Base-by-base conservation (phyloP, 257 asterid species). In the Salvia splendens region DNA sequence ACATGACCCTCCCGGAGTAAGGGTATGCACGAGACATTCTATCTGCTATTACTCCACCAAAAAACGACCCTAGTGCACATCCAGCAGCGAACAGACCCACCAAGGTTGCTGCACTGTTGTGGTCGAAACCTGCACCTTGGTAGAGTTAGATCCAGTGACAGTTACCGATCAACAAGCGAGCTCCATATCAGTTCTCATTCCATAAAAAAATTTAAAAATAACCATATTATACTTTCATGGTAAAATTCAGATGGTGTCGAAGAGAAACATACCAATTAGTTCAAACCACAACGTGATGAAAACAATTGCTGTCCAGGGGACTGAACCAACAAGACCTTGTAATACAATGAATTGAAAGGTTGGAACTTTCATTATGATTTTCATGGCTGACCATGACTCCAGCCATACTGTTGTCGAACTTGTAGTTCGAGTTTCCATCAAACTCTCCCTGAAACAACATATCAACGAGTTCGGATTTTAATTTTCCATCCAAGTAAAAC, bases 221-320 rank as follows among this genome's bases (percentile, higher is more conserved):
- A 24, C 30, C 30, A 24, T 24, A 24, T 24, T 24, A 24, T 24
- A 24, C 2, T 24, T 3, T 24, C 30, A 24, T 33, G 32, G 53
- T 48, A 15, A 63, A 45, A 4, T 5, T 12, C 41, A 64, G 62
- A 48, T 42, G 11, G 51, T 24, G 17, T 38, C 11, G 48, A 32
- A 46, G 48, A 53, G 45, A 79, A 73, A 54, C 83, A 48, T 64
- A 92, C 98, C 98, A 2, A 93, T 93, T 51, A 93, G 80, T 78
- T 93, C 97, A 48, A 93, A 87, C 98, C 98, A 93, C 42, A 87
- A 63, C 32, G 97, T 93, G 73, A 93, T 79, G 87, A 93, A 93
- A 50, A 93, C 98, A 24, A 87, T 74, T 47, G 98, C 97, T 4
- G 97, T 90, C 97, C 98, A 90, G 50, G 98, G 97, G 64, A 93